Percentiles rank a stretch among this genome's conserved stretches.
Conservation (phyloP, 208 protist genomes). For the Crithidia sp. region DNA sequence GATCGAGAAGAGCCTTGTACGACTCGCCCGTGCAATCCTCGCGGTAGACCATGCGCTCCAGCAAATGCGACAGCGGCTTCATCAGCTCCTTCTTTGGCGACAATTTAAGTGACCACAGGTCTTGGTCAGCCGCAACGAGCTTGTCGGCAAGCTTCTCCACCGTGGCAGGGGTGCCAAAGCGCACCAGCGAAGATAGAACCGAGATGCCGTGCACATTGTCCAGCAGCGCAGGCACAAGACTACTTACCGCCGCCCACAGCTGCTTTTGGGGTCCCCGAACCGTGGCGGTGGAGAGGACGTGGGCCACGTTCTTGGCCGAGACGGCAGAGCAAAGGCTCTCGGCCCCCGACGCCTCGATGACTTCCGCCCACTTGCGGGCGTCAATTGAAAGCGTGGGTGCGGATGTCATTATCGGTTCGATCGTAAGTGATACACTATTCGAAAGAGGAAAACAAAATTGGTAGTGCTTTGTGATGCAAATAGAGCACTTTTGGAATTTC, state of each 20-base stretch:
- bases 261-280: conserved; percentile 71
- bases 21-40: conserved; percentile 63
- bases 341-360: conserved; percentile 51
- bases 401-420: conserved; percentile 13
- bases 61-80: conserved; percentile 45
- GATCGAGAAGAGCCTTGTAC: conserved; percentile 43
- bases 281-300: conserved; percentile 71
- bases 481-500: too few relatives aligned
- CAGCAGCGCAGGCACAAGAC: conserved; percentile 58
- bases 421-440: neutral
- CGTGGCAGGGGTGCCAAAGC: conserved; percentile 72
- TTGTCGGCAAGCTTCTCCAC: conserved; percentile 52
- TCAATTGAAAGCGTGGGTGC: conserved; percentile 49
- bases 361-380: conserved; percentile 65
- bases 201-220: conserved; percentile 45
- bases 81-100: conserved; percentile 36
- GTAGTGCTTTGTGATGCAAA: too few relatives aligned
- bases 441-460: too few relatives aligned
- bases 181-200: conserved; percentile 76
- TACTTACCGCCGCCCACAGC: conserved; percentile 58
- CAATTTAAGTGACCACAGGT: conserved; percentile 44
- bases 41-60: conserved; percentile 80
- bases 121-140: conserved; percentile 33
- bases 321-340: conserved; percentile 52
- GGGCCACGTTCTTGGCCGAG: conserved; percentile 76